These are phyloP conservation scores for Tolypocladium endophyticum DNA, from an alignment of 2,329 filamentous ascomycete genomes.

Conservation along the genomic window DNA sequence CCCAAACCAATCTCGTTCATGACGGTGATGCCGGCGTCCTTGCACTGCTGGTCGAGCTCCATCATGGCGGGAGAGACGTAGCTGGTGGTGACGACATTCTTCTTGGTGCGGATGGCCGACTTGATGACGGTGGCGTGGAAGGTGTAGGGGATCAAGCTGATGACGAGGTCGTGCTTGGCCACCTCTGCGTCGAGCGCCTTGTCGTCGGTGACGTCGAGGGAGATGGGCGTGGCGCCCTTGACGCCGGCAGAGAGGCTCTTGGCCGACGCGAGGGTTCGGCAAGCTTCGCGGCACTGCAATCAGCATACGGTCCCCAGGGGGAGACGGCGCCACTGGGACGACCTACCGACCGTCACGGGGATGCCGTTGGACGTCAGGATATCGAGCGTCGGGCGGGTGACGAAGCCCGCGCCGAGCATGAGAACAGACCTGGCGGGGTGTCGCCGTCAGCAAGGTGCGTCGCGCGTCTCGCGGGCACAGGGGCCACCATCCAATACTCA, in stretches of 20 bases:
- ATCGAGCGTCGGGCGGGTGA: conserved; percentile 52
- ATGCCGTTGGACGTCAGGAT: conserved; percentile 51
- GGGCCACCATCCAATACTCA: conserved; percentile 5
- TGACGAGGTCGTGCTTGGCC: conserved; percentile 67
- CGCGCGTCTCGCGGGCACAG: neutral
- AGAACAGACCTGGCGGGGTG: conserved; percentile 11
- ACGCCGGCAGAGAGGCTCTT: conserved; percentile 65
- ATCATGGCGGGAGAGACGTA: conserved; percentile 90
- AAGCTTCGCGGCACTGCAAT: conserved; percentile 41
- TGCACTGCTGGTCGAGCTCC: conserved; percentile 72
- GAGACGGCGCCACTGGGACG: neutral
- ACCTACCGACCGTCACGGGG: conserved; percentile 53
- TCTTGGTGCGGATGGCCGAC: conserved; percentile 85
- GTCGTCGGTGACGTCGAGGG: conserved; percentile 72
- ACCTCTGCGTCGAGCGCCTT: conserved; percentile 71
- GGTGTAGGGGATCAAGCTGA: conserved; percentile 83
- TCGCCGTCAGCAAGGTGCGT: neutral
- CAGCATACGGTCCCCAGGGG: neutral
- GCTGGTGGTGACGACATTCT: conserved; percentile 89
- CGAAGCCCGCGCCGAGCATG: conserved; percentile 45
- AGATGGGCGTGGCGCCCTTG: conserved; percentile 63
- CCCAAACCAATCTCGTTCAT: conserved; percentile 86
- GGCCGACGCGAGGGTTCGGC: conserved; percentile 68
- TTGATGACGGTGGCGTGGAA: conserved; percentile 86
- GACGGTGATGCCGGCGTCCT: conserved; percentile 88